These are phyloP conservation scores for Leccinum boreale DNA, from an alignment of 768 basidiomycete species.

Conservation along the genomic window DNA sequence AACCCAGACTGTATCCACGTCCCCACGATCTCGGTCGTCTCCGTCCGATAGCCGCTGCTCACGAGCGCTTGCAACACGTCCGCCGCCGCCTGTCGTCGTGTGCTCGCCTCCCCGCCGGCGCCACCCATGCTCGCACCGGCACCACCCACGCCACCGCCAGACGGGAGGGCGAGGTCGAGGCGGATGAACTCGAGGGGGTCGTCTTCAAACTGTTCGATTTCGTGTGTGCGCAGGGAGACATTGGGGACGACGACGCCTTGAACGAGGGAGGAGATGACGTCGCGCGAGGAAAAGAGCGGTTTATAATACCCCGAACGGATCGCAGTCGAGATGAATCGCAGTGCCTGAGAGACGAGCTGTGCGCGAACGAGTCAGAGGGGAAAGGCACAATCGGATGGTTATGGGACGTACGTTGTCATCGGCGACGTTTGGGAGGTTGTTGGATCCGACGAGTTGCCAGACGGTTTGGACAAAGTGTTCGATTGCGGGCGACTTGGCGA, in stretches of 20 bases:
- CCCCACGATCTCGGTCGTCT: conserved; percentile 85
- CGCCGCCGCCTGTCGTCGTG: conserved; percentile 87
- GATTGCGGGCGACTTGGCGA: conserved; percentile 60
- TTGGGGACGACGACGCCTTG: conserved; percentile 95
- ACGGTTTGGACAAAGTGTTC: conserved; percentile 79
- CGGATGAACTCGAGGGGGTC: conserved; percentile 95
- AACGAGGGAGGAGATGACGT: conserved; percentile 78
- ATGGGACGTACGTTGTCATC: conserved; percentile 65
- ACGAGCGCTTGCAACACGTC: conserved; percentile 95
- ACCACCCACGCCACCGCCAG: conserved; percentile 37
- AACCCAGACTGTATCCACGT: conserved; percentile 81
- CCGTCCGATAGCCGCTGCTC: conserved; percentile 70
- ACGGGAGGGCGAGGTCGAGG: conserved; percentile 70
- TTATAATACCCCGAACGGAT: conserved; percentile 87
- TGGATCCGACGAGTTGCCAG: conserved; percentile 79
- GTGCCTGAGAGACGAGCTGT: conserved; percentile 85
- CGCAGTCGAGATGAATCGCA: conserved; percentile 88
- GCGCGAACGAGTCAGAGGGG: background rate
- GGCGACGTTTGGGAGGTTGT: conserved; percentile 62
- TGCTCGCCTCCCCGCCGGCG: conserved; percentile 64
- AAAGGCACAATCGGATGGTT: background rate
- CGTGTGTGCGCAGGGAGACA: conserved; percentile 80
- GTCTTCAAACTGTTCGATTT: conserved; percentile 95
- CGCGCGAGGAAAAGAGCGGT: conserved; percentile 73
- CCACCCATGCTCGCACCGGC: conserved; percentile 36